Base-by-base conservation (phyloP, 768 basidiomycete species). In the Imleria badia region DNA sequence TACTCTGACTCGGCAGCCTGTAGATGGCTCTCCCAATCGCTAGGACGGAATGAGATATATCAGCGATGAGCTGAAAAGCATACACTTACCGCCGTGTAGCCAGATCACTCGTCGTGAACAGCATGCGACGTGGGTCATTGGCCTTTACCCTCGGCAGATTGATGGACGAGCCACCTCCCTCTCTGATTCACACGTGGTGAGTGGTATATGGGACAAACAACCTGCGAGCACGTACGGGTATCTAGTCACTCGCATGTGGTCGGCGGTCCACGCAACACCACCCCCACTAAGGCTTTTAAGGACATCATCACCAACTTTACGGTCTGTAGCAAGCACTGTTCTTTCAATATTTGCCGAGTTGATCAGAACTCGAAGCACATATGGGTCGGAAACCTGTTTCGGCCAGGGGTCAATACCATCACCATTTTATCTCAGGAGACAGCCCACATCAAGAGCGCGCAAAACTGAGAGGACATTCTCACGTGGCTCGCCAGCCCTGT, bases 281-380 rank as follows among this genome's bases (percentile, higher is more conserved):
- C 80, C 80, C 22, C 76, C 68, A 8, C 68, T 62, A 23, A 84
- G 62, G 23, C 65, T 51, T 51, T 64, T 60, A 38, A 89, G 72
- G 23, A 79, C 70, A 1, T 73, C 58, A 55, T 94, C 83, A 2
- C 82, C 94, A 35, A 85, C 81, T 0, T 64, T 66, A 72, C 93
- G 91, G 10, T 74, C 81, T 3, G 62, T 65, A 0, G 88, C 83
- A 20, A 98, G 77, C 10, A 93, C 70, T 3, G 78, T 81, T 15
- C 79, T 75, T 69, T 99, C 97, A 46, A 97, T 90, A 42, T 68
- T 73, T 20, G 74, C 72, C 47, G 78, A 75, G 68, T 94, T 93
- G 71, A 98, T 87, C 42, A 99, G 68, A 33, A 94, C 78, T 47
- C 94, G 90, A 29, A 85, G 74, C 3, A 95, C 89, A 55, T 83